Evolutionary conservation across 768 basidiomycete species (phyloP).

Genomic region (Naganishia randhawae): DNA sequence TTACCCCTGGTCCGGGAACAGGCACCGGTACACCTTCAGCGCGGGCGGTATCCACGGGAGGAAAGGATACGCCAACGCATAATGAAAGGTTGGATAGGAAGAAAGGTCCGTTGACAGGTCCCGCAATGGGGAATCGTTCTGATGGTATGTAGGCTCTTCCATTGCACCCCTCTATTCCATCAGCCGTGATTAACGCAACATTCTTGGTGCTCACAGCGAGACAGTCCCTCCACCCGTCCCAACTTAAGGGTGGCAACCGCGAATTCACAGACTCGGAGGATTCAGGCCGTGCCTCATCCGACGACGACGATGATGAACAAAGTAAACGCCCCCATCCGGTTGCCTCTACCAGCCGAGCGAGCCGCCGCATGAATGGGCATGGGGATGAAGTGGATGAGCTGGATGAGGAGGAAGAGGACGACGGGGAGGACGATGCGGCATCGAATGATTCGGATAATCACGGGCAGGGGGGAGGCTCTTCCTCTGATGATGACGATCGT

Average conservation of each 20-base stretch:
- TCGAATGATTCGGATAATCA: neutral
- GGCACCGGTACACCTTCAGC: neutral
- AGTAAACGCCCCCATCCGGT: neutral
- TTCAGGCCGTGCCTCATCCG: neutral
- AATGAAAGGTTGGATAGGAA: neutral
- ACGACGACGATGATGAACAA: neutral
- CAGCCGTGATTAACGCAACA: neutral
- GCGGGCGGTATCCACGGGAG: neutral
- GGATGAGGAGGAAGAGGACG: slow-evolving; percentile 10
- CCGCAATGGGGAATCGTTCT: neutral
- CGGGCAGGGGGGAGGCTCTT: neutral
- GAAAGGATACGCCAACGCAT: neutral
- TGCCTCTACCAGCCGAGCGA: neutral
- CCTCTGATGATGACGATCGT: neutral
- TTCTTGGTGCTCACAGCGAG: neutral
- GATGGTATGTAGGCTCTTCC: neutral
- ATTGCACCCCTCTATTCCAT: neutral
- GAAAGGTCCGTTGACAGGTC: neutral
- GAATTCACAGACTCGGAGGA: slow-evolving; percentile 17
- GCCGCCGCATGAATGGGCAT: neutral
- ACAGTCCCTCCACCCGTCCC: neutral
- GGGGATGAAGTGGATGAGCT: slow-evolving; percentile 9
- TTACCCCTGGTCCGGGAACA: neutral
- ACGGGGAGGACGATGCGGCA: neutral
- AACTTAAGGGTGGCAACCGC: slow-evolving; percentile 1